Evolutionary conservation across 345 rosid genomes (phyloP).

Genomic region (Zanthoxylum bungeanum): DNA sequence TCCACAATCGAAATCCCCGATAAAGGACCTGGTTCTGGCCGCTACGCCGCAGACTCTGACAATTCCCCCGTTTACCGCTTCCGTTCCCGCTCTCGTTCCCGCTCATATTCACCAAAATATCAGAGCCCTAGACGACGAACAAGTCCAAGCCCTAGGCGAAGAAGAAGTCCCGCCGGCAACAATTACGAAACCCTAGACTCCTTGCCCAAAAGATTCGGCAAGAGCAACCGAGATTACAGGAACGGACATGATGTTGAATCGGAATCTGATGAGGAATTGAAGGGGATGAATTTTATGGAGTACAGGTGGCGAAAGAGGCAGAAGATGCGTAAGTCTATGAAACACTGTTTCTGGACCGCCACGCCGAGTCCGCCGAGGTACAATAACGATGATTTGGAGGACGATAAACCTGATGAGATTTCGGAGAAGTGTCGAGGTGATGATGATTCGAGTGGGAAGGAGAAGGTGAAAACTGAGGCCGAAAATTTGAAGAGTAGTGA

Average conservation of each 20-base stretch:
- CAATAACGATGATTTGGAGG: constrained; percentile 44
- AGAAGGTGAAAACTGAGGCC: constrained; percentile 21
- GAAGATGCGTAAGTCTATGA: constrained; percentile 66
- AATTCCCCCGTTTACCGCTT: constrained; percentile 19
- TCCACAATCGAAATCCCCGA: constrained; percentile 30
- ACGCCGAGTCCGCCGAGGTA: constrained; percentile 81
- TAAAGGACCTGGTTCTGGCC: constrained; percentile 21
- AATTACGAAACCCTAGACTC: constrained; percentile 25
- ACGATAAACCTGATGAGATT: constrained; percentile 40
- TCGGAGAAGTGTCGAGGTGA: constrained; percentile 30
- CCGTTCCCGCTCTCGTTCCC: constrained; percentile 17
- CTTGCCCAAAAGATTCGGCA: constrained; percentile 60
- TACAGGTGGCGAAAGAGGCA: constrained; percentile 81
- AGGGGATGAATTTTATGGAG: constrained; percentile 75
- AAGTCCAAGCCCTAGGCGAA: constrained; percentile 25
- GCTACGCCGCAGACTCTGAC: constrained; percentile 30
- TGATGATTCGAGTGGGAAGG: constrained; percentile 34
- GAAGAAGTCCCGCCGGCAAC: constrained; percentile 11
- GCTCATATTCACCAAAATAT: constrained; percentile 22
- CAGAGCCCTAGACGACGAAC: constrained; percentile 20
- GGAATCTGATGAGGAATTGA: constrained; percentile 87
- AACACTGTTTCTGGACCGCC: constrained; percentile 61
- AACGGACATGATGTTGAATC: constrained; percentile 52
- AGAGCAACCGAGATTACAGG: constrained; percentile 42
- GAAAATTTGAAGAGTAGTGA: constrained; percentile 21